Percentiles rank a stretch among this genome's conserved stretches.
Conservation (phyloP, 2,329 filamentous ascomycete genomes). For the Daldinia sp. region DNA sequence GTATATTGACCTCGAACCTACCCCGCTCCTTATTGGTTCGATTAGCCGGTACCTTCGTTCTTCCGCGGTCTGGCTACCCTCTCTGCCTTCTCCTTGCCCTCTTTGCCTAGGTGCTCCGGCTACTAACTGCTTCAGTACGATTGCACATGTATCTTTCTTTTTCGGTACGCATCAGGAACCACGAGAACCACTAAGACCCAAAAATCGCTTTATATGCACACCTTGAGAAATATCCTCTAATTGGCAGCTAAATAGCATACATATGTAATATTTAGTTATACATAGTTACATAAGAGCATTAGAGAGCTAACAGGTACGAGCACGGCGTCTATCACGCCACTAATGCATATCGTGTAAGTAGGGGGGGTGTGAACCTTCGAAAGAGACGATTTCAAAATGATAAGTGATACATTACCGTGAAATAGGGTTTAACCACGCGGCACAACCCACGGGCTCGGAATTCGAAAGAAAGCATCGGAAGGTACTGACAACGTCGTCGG, state of each 20-base stretch:
- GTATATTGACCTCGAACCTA: constrained; percentile 4
- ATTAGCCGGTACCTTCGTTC: constrained; percentile 23
- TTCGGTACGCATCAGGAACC: constrained; percentile 1
- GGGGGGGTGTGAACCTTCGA: background rate
- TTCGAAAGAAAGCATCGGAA: background rate
- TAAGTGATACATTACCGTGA: background rate
- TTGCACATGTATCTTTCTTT: constrained; percentile 8
- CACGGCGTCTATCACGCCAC: constrained; percentile 31
- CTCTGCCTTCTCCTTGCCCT: too few relatives aligned
- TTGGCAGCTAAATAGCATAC: constrained; percentile 23
- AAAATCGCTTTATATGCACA: constrained; percentile 30
- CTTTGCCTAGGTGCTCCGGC: too few relatives aligned
- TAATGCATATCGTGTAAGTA: constrained; percentile 27
- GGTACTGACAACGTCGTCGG: constrained; percentile 16
- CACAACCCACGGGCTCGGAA: background rate
- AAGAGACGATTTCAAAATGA: constrained; percentile 32
- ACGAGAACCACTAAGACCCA: constrained; percentile 7
- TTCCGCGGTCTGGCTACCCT: constrained; percentile 18
- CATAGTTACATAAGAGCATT: too few relatives aligned
- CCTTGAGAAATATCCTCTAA: constrained; percentile 26
- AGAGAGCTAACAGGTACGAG: constrained; percentile 27
- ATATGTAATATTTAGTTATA: too few relatives aligned
- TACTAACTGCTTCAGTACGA: constrained; percentile 19
- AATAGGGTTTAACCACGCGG: background rate
- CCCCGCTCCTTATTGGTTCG: constrained; percentile 24